Base-by-base conservation (phyloP, 2,329 filamentous ascomycete genomes). In the Mollisia scopiformis region DNA sequence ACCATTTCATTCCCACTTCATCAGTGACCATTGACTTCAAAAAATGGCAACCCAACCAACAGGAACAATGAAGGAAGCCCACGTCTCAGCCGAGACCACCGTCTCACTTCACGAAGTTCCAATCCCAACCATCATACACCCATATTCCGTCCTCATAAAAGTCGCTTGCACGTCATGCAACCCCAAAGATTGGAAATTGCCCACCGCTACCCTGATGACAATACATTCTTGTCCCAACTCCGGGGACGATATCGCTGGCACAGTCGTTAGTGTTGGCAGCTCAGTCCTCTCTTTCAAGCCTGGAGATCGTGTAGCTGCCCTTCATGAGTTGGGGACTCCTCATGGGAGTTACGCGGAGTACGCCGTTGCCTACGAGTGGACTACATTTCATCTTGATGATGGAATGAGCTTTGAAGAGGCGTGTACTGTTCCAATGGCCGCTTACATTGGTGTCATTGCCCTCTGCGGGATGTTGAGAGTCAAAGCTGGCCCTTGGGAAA, bases 261-360 rank as follows among this genome's bases (percentile, higher is more conserved):
- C 76, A 47, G 73, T 84, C 16, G 76, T 82, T 63, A 72, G 74
- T 51, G 76, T 82, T 19, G 81, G 81, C 6, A 62, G 71, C 16
- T 72, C 77, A 35, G 80, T 84, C 1, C 75, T 71, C 46, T 80
- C 80, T 46, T 83, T 70, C 57, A 66, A 65, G 35, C 21, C 35
- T 0, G 79, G 79, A 23, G 78, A 81, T 54, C 75, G 79, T 13
- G 79, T 81, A 6, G 77, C 75, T 0, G 77, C 76, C 1, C 78
- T 79, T 50, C 78, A 81, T 54, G 74, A 82, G 62, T 84, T 87
- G 78, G 63, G 72, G 43, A 74, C 75, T 0, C 75, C 79, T 0
- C 67, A 77, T 14, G 85, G 85, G 1, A 78, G 76, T 2, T 88
- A 80, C 59, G 86, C 84, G 2, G 84, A 88, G 67, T 88, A 88